phyloP scores from a whole-genome alignment of 192 early-diverging fungal species.

The Pilaira anomala region DNA sequence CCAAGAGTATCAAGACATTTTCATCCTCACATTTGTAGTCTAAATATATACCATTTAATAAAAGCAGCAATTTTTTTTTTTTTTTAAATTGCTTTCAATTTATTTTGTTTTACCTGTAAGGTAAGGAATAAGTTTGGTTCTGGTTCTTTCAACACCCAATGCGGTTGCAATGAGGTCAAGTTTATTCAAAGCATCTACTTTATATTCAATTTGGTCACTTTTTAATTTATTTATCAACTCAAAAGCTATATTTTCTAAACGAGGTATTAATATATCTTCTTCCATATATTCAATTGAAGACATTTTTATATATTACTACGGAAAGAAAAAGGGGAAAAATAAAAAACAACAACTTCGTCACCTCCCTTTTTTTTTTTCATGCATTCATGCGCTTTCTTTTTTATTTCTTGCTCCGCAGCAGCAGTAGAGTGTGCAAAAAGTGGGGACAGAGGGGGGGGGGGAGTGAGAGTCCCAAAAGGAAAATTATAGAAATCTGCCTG shows the following conservation, averaged over 20 bases:
- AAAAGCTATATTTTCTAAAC: conserved; percentile 76
- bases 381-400: too few species aligned
- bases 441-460: too few species aligned
- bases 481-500: too few species aligned
- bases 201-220: conserved; percentile 81
- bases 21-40: conserved; percentile 94
- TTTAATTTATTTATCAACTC: conserved; percentile 89
- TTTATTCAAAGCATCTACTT: conserved; percentile 77
- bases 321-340: too few species aligned
- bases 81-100: background rate
- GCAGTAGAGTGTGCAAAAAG: too few species aligned
- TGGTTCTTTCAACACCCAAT: conserved; percentile 90
- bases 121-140: conserved; percentile 94
- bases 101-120: conserved; percentile 69
- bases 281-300: conserved; percentile 26
- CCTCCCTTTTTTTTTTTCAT: too few species aligned
- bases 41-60: conserved; percentile 8
- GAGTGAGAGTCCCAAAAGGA: too few species aligned
- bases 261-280: conserved; percentile 9
- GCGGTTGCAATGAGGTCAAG: conserved; percentile 85
- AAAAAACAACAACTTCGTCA: too few species aligned
- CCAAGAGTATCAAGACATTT: conserved; percentile 88
- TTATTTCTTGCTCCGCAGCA: too few species aligned
- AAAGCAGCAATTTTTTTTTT: background rate
- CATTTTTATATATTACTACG: too few species aligned